Evolutionary conservation across 768 basidiomycete species (phyloP).

Genomic region (Termitomyces sp.): DNA sequence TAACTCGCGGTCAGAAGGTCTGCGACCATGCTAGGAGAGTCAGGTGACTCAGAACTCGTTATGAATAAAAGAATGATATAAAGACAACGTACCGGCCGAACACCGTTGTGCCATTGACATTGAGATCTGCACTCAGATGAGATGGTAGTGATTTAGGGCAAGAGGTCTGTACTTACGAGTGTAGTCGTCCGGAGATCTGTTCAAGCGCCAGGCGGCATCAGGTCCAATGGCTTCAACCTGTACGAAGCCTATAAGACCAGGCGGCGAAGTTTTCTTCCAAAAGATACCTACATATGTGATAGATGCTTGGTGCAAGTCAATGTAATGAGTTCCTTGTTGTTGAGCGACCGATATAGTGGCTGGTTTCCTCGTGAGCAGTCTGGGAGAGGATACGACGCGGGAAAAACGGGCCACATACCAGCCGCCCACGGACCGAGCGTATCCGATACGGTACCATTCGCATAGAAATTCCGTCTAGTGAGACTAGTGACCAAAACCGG

Average conservation of each 20-base stretch:
- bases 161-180: conserved; percentile 21
- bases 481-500: conserved; percentile 36
- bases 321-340: conserved; percentile 29
- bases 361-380: conserved; percentile 4
- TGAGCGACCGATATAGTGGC: conserved; percentile 29
- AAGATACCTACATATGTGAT: conserved; percentile 23
- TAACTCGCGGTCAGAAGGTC: conserved; percentile 30
- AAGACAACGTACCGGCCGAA: background rate
- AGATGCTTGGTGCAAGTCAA: conserved; percentile 32
- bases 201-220: conserved; percentile 31
- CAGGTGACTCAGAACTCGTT: background rate
- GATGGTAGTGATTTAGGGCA: background rate
- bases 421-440: conserved; percentile 31
- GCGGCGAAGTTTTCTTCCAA: background rate
- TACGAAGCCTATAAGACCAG: conserved; percentile 7
- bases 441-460: conserved; percentile 30
- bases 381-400: background rate
- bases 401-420: conserved; percentile 13
- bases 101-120: background rate
- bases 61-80: background rate
- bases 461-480: conserved; percentile 30
- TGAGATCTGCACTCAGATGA: background rate
- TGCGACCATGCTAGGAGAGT: conserved; percentile 25
- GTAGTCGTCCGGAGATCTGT: conserved; percentile 31
- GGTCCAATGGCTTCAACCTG: conserved; percentile 34